A percentile compares a stretch with the other conserved stretches of the same genome.
Conservation (phyloP, 2,329 filamentous ascomycete genomes). For the Hymenoscyphus salicellus region DNA sequence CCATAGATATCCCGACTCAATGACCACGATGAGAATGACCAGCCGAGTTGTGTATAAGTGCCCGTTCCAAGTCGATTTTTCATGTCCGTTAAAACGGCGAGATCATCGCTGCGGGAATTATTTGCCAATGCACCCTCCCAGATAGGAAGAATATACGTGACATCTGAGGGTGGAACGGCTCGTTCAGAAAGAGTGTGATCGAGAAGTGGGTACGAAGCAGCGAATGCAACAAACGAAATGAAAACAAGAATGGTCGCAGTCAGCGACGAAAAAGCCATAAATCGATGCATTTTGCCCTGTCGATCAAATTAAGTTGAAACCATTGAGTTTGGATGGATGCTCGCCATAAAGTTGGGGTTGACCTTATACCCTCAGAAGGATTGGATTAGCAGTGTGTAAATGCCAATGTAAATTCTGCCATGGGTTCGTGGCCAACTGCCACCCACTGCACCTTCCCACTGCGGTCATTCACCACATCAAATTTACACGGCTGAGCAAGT, state of each 20-base stretch:
- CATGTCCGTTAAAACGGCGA: conserved; percentile 18
- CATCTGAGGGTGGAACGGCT: conserved; percentile 10
- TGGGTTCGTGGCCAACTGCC: neutral
- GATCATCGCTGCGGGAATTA: conserved; percentile 12
- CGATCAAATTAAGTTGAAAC: neutral
- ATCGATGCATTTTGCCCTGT: neutral
- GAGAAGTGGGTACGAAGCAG: neutral
- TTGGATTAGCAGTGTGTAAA: neutral
- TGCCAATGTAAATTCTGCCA: neutral
- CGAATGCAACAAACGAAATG: neutral
- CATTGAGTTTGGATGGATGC: neutral
- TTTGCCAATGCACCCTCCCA: conserved; percentile 22
- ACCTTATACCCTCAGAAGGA: neutral
- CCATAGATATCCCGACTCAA: conserved; percentile 21
- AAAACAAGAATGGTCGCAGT: neutral
- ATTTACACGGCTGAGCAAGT: neutral
- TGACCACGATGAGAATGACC: conserved; percentile 23
- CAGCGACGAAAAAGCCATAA: conserved; percentile 3
- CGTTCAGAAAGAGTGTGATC: conserved; percentile 9
- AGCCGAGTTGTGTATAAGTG: conserved; percentile 18
- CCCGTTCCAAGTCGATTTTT: conserved; percentile 13
- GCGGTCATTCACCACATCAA: neutral
- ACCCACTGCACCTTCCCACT: neutral
- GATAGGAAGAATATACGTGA: conserved; percentile 21
- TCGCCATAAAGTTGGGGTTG: neutral